phyloP scores from a whole-genome alignment of 768 basidiomycete species.

The Obba rivulosa region DNA sequence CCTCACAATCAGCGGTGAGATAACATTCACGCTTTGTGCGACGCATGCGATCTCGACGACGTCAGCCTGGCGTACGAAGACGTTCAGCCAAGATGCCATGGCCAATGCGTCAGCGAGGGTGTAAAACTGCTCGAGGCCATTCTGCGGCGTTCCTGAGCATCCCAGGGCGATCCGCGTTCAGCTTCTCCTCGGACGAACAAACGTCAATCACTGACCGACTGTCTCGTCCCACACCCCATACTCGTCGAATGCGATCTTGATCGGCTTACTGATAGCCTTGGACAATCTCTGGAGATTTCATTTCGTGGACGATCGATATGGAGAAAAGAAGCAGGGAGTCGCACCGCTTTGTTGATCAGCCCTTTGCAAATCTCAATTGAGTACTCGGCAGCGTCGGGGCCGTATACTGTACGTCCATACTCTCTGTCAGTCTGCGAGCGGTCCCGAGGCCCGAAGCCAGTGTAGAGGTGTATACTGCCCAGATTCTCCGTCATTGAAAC shows the following conservation, averaged over 20 bases:
- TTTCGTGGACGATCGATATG: too few relatives aligned
- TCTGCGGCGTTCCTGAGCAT: conserved; percentile 13
- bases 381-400: conserved; percentile 20
- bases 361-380: conserved; percentile 19
- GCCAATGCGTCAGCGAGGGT: conserved; percentile 29
- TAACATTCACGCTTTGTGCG: conserved; percentile 51
- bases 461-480: conserved; percentile 19
- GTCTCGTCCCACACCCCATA: conserved; percentile 24
- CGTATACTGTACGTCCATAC: conserved; percentile 18
- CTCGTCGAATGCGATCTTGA: conserved; percentile 22
- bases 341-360: conserved; percentile 19
- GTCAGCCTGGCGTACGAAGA: conserved; percentile 54
- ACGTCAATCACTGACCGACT: conserved; percentile 11
- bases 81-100: conserved; percentile 56
- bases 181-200: too few relatives aligned
- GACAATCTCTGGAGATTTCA: conserved; percentile 10
- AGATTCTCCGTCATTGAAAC: too few relatives aligned
- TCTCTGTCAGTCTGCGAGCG: conserved; percentile 17
- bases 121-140: conserved; percentile 16
- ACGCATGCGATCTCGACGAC: conserved; percentile 57
- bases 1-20: conserved; percentile 32
- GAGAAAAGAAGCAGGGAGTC: neutral
- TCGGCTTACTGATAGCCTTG: conserved; percentile 13
- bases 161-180: too few relatives aligned
- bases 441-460: conserved; percentile 18